Evolutionary conservation across 78 protist species (phyloP).

Genomic region (Dictyostelium purpureum): DNA sequence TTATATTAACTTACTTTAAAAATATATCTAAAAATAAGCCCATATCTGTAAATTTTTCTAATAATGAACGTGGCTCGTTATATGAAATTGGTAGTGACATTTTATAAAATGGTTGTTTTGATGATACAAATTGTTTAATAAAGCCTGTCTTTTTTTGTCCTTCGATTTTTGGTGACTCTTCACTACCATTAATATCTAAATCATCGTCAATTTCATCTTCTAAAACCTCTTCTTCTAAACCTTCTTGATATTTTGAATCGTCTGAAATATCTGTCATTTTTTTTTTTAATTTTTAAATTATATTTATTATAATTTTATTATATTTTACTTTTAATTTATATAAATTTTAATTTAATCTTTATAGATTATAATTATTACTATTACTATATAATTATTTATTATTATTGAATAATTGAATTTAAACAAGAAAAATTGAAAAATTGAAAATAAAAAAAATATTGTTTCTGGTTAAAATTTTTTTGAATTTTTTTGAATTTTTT

Average conservation of each 20-base stretch:
- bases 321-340: no score
- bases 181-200: not conserved
- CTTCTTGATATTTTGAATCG: slow-evolving; percentile 26
- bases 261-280: slow-evolving; percentile 41
- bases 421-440: no score
- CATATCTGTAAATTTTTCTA: slow-evolving; percentile 65
- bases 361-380: no score
- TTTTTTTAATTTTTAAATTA: not conserved
- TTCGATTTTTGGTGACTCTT: not conserved
- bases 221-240: slow-evolving; percentile 20
- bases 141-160: slow-evolving; percentile 2
- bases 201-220: slow-evolving; percentile 17
- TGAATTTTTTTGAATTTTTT: no score
- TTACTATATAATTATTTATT: no score
- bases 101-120: slow-evolving; percentile 54
- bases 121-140: slow-evolving; percentile 55
- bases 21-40: slow-evolving; percentile 48
- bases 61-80: slow-evolving; percentile 52
- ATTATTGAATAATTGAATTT: no score
- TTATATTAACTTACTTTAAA: slow-evolving; percentile 15
- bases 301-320: not conserved
- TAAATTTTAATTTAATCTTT: no score
- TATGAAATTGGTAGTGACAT: slow-evolving; percentile 54
- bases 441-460: no score
- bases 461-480: no score